Conservation (phyloP, 192 early-diverging fungal species). For the Haplosporangium gracile region DNA sequence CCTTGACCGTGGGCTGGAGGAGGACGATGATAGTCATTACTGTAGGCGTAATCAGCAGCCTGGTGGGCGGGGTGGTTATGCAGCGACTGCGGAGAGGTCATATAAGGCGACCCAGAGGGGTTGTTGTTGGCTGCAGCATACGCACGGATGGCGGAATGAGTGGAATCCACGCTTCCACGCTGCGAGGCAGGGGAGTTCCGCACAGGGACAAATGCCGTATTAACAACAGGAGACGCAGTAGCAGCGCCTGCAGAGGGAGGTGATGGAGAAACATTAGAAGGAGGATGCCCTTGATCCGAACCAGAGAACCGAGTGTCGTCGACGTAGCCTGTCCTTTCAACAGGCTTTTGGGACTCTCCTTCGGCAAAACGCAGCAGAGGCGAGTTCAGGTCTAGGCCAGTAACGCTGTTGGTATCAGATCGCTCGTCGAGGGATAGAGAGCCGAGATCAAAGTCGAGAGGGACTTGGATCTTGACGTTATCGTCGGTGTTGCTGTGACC, state of each 20-base stretch:
- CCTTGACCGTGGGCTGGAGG: background rate
- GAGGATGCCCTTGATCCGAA: slow-evolving; percentile 30
- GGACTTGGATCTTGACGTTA: slow-evolving; percentile 15
- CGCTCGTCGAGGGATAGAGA: slow-evolving; percentile 30
- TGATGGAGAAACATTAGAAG: background rate
- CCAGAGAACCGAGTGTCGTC: slow-evolving; percentile 48
- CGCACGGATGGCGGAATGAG: slow-evolving; percentile 10
- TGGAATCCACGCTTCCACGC: background rate
- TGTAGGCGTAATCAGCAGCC: background rate
- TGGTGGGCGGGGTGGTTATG: background rate
- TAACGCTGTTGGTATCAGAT: background rate
- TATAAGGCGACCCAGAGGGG: slow-evolving; percentile 15
- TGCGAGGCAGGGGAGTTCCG: background rate
- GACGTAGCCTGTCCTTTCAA: slow-evolving; percentile 42
- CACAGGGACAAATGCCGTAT: background rate
- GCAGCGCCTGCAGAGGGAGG: background rate
- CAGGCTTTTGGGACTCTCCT: slow-evolving; percentile 40
- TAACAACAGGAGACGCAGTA: background rate
- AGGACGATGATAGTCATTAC: slow-evolving; percentile 1
- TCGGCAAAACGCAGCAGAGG: slow-evolving; percentile 35
- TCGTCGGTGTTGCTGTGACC: background rate
- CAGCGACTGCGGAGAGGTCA: slow-evolving; percentile 8
- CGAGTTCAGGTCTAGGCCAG: slow-evolving; percentile 15
- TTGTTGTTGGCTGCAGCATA: slow-evolving; percentile 26
- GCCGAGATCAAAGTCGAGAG: slow-evolving; percentile 38